Base-by-base conservation (phyloP, 768 basidiomycete genomes). In the Boletellus ananas region DNA sequence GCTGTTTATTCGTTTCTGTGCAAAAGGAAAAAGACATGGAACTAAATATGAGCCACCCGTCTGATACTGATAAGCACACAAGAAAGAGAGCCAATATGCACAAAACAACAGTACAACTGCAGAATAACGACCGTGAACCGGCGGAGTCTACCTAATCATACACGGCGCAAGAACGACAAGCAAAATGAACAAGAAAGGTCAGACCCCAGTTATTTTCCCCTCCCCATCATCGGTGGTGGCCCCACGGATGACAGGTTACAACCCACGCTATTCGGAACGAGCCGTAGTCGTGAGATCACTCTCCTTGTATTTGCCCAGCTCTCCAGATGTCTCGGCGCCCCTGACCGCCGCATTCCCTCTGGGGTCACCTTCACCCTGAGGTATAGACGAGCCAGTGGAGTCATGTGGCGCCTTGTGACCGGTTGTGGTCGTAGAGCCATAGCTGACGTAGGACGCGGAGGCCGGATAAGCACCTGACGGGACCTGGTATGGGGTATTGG, bases 401-500 rank as follows among this genome's bases (percentile, higher is more conserved):
- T 71, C 71, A 37, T 72, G 64, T 51, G 72, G 65, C 42, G 62
- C 70, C 40, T 66, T 59, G 3, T 65, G 56, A 27, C 69, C 64
- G 33, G 76, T 72, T 16, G 74, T 63, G 42, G 70, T 72, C 6
- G 78, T 69, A 33, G 76, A 45, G 12, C 66, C 49, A 65, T 68
- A 74, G 60, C 71, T 72, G 48, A 72, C 66, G 61, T 76, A 78
- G 16, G 81, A 71, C 2, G 73, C 65, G 18, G 78, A 75, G 27
- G 73, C 72, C 36, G 79, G 75, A 64, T 81, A 83, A 6, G 85
- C 86, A 56, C 87, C 86, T 11, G 80, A 78, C 2, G 86, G 86
- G n/a, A 89, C 84, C 56, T 78, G 71, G 58, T 86, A 87, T 29
- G 79, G 78, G 37, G 74, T 77, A 48, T 81, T 64, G 49, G 79